phyloP scores from a whole-genome alignment of 192 early-diverging fungal genomes.

The Linnemannia elongata region DNA sequence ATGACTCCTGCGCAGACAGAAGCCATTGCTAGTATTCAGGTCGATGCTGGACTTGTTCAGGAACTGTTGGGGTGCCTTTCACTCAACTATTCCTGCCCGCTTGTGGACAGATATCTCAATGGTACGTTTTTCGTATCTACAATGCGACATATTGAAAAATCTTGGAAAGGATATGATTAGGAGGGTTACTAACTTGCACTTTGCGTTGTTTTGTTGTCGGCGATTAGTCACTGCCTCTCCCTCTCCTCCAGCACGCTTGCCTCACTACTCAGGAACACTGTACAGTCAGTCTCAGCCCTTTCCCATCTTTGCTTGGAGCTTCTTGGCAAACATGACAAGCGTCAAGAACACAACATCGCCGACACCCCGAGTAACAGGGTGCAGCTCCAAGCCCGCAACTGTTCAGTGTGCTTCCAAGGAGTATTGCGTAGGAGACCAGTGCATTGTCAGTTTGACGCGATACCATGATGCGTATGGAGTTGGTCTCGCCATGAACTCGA shows the following conservation, averaged over 20 bases:
- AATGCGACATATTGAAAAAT: not conserved
- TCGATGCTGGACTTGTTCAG: conserved; percentile 68
- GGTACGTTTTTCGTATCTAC: conserved; percentile 38
- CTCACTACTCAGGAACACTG: conserved; percentile 63
- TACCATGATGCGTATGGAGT: conserved; percentile 69
- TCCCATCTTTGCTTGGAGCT: conserved; percentile 64
- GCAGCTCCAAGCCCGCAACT: conserved; percentile 31
- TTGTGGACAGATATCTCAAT: conserved; percentile 61
- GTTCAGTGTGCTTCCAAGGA: conserved; percentile 50
- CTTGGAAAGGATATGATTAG: not conserved
- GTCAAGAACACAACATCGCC: conserved; percentile 11
- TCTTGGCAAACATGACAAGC: conserved; percentile 58
- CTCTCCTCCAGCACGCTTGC: conserved; percentile 36
- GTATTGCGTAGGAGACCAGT: conserved; percentile 60
- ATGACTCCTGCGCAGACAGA: conserved; percentile 46
- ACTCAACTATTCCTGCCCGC: conserved; percentile 74
- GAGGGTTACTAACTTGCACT: not conserved
- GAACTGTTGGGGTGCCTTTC: conserved; percentile 74
- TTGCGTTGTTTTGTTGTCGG: not conserved
- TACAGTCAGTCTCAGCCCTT: conserved; percentile 54
- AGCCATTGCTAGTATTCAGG: conserved; percentile 61
- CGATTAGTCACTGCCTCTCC: conserved; percentile 30
- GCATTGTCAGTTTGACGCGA: conserved; percentile 61
- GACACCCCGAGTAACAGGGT: conserved; percentile 11
- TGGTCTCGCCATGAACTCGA: conserved; percentile 58